These are phyloP conservation scores for Cnidoscolus chayamansa DNA, from an alignment of 441 rosid genomes.

Conservation along the genomic window DNA sequence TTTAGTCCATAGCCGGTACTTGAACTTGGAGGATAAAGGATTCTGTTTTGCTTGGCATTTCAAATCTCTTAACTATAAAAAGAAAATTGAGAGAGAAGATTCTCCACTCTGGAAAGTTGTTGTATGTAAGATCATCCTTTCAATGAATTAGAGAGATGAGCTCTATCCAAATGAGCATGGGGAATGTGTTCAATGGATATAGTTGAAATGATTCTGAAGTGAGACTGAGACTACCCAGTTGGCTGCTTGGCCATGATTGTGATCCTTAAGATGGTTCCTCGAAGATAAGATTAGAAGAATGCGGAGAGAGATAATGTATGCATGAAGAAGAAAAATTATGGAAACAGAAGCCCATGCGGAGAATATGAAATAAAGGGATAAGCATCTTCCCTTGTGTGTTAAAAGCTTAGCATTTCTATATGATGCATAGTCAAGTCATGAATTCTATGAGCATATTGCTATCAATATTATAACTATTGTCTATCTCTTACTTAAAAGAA, in stretches of 20 bases:
- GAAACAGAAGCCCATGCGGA: conserved; percentile 20
- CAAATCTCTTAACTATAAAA: conserved; percentile 15
- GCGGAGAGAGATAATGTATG: conserved; percentile 19
- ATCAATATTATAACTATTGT: background rate
- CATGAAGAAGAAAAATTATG: conserved; percentile 8
- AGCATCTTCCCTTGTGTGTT: conserved; percentile 31
- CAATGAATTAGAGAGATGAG: conserved; percentile 16
- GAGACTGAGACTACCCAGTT: conserved; percentile 8
- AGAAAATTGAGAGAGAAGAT: conserved; percentile 22
- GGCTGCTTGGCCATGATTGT: conserved; percentile 12
- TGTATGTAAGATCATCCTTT: conserved; percentile 20
- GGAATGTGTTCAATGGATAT: conserved; percentile 11
- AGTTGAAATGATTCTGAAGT: conserved; percentile 3
- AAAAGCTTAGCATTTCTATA: conserved; percentile 18
- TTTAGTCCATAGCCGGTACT: conserved; percentile 23
- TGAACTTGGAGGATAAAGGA: conserved; percentile 25
- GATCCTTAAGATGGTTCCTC: conserved; percentile 27
- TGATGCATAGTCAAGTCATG: conserved; percentile 8
- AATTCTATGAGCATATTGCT: background rate
- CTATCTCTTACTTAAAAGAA: too few relatives aligned
- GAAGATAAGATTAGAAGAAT: conserved; percentile 25
- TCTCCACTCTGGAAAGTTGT: conserved; percentile 24
- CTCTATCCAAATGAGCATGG: conserved; percentile 15
- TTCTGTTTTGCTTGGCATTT: conserved; percentile 32
- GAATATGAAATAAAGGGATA: conserved; percentile 29